These are phyloP conservation scores for Pouteria glomerata DNA, from an alignment of 148 eudicot species.

Conservation along the genomic window DNA sequence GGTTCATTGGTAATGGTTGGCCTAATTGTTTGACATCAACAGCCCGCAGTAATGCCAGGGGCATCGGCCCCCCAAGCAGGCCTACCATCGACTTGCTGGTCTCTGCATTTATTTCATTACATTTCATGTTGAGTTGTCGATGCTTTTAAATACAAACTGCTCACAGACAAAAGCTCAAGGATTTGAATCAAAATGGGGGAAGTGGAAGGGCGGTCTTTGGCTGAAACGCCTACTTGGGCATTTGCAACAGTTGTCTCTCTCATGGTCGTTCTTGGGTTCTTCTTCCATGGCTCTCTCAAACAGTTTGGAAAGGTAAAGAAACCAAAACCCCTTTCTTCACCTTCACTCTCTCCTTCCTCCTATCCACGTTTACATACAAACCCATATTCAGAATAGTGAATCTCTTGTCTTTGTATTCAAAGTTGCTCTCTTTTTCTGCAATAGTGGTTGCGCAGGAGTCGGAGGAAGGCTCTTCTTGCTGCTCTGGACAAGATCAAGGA, in stretches of 20 bases:
- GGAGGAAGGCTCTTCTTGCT: constrained; percentile 60
- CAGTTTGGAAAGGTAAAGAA: constrained; percentile 42
- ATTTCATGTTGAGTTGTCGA: too few relatives aligned
- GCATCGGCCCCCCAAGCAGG: too few relatives aligned
- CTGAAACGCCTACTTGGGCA: constrained; percentile 81
- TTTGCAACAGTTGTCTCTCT: constrained; percentile 57
- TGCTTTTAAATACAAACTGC: too few relatives aligned
- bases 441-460: constrained; percentile 66
- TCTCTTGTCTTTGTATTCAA: not conserved
- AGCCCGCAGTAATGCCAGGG: too few relatives aligned
- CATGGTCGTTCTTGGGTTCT: constrained; percentile 46
- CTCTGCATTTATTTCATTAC: too few relatives aligned
- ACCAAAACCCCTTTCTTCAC: not conserved
- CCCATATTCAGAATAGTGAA: not conserved
- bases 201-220: constrained; percentile 40
- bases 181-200: constrained; percentile 16
- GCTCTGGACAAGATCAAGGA: constrained; percentile 73
- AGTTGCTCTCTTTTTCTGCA: constrained; percentile 2
- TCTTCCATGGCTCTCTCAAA: constrained; percentile 38
- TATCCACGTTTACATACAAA: not conserved
- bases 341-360: not conserved
- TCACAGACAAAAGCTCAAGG: too few relatives aligned
- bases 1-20: too few relatives aligned
- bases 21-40: too few relatives aligned
- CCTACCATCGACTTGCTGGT: too few relatives aligned